A percentile compares a stretch with the other conserved stretches of the same genome.
phyloP scores from a whole-genome alignment of 202 grass and related monocot species.

The Hordeum pubiflorum region DNA sequence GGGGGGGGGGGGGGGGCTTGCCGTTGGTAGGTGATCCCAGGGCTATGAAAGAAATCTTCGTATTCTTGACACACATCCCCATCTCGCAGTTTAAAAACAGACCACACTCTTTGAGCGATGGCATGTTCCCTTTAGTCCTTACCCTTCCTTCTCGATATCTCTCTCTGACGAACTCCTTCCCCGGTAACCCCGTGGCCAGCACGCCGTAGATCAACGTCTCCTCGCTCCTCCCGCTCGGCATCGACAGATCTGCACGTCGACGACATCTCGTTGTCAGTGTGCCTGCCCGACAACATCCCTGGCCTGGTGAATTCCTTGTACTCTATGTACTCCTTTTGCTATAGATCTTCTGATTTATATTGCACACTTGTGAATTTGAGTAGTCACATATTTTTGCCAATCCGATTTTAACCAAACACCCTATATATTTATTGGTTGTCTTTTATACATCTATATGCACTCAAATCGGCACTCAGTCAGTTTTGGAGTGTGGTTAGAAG shows the following conservation, averaged over 20 bases:
- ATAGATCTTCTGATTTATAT: neutral
- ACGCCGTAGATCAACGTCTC: neutral
- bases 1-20: neutral
- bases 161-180: neutral
- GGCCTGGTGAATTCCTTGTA: neutral
- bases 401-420: neutral
- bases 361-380: neutral
- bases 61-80: neutral
- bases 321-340: neutral
- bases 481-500: neutral
- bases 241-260: neutral
- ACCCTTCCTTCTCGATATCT: neutral
- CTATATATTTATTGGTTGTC: neutral
- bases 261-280: neutral
- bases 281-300: neutral
- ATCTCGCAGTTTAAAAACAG: conserved; percentile 2
- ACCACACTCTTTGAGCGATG: neutral
- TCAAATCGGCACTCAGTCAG: neutral
- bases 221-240: neutral
- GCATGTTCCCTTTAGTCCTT: neutral
- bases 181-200: no score
- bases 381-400: neutral
- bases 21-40: neutral
- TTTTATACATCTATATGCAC: neutral
- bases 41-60: neutral